phyloP scores from a whole-genome alignment of 2,329 filamentous ascomycete genomes.

The Alternaria atra region DNA sequence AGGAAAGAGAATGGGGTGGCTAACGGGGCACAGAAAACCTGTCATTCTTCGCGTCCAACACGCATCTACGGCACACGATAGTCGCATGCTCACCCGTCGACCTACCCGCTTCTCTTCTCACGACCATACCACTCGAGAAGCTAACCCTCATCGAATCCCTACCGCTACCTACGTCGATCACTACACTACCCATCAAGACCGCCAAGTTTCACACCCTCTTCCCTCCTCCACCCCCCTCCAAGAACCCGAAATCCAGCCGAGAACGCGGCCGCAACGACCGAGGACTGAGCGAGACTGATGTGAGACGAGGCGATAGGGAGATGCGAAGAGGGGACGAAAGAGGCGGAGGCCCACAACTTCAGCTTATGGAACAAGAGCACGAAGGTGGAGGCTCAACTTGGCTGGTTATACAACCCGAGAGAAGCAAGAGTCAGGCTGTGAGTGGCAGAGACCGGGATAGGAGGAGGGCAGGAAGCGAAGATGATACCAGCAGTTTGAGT shows the following conservation, averaged over 20 bases:
- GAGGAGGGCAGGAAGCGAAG: slow-evolving; percentile 36
- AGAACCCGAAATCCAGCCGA: slow-evolving; percentile 26
- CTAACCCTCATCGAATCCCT: slow-evolving; percentile 46
- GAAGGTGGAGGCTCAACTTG: slow-evolving; percentile 46
- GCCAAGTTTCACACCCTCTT: slow-evolving; percentile 42
- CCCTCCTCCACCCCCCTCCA: slow-evolving; percentile 39
- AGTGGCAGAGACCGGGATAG: slow-evolving; percentile 21
- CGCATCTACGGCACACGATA: slow-evolving; percentile 48
- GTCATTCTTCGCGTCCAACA: slow-evolving; percentile 45
- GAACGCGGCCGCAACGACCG: slow-evolving; percentile 27
- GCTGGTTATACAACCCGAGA: slow-evolving; percentile 50
- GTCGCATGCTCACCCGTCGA: slow-evolving; percentile 45
- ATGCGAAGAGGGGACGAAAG: slow-evolving; percentile 14
- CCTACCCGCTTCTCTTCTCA: slow-evolving; percentile 42
- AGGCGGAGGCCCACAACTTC: slow-evolving; percentile 35
- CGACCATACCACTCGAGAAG: slow-evolving; percentile 44
- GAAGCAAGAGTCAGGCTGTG: slow-evolving; percentile 43
- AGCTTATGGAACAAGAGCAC: slow-evolving; percentile 50
- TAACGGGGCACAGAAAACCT: slow-evolving; percentile 42
- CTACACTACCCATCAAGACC: slow-evolving; percentile 40
- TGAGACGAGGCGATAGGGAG: slow-evolving; percentile 12
- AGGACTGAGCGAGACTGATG: slow-evolving; percentile 9
- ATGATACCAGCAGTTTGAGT: slow-evolving; percentile 46
- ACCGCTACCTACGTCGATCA: slow-evolving; percentile 40
- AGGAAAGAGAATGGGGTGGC: not conserved